Evolutionary conservation across 2,329 filamentous ascomycete genomes (phyloP).

Genomic region (Apiospora koreana): DNA sequence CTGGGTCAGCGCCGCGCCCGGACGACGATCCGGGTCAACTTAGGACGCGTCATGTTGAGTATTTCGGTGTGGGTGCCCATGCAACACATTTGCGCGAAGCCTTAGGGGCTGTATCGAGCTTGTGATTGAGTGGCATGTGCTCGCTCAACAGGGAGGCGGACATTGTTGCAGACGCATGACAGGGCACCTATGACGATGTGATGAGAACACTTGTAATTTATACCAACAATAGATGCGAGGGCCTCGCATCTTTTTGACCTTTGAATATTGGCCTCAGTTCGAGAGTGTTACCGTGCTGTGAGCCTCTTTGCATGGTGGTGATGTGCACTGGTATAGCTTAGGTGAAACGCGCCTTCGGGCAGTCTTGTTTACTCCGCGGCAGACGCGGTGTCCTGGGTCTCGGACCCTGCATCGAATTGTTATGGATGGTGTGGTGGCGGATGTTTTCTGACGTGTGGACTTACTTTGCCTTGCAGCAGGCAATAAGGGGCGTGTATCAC

Average conservation of each 20-base stretch:
- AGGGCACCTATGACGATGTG: conserved; percentile 31
- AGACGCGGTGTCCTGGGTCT: not conserved
- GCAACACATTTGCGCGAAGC: conserved; percentile 12
- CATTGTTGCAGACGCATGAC: conserved; percentile 10
- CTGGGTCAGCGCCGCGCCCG: conserved; percentile 10
- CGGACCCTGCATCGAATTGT: not conserved
- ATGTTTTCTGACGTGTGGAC: not conserved
- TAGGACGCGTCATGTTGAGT: conserved; percentile 18
- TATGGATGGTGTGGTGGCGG: not conserved
- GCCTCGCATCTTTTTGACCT: conserved; percentile 16
- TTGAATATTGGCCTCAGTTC: not conserved
- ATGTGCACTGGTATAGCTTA: not conserved
- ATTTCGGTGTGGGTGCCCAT: conserved; percentile 10
- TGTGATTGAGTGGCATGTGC: not conserved
- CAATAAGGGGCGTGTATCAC: conserved; percentile 1
- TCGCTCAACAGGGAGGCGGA: not conserved
- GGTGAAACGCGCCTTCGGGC: not conserved
- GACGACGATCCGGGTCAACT: conserved; percentile 11
- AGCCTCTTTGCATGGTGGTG: not conserved
- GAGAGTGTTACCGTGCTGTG: too few relatives aligned
- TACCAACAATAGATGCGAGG: conserved; percentile 24
- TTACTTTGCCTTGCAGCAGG: not conserved
- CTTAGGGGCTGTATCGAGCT: not conserved
- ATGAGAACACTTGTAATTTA: conserved; percentile 39
- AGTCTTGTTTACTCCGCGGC: not conserved